Percentiles rank a stretch among this genome's conserved stretches.
These are phyloP conservation scores for Camellia sinensis DNA, from an alignment of 148 eudicot genomes.

Conservation along the genomic window DNA sequence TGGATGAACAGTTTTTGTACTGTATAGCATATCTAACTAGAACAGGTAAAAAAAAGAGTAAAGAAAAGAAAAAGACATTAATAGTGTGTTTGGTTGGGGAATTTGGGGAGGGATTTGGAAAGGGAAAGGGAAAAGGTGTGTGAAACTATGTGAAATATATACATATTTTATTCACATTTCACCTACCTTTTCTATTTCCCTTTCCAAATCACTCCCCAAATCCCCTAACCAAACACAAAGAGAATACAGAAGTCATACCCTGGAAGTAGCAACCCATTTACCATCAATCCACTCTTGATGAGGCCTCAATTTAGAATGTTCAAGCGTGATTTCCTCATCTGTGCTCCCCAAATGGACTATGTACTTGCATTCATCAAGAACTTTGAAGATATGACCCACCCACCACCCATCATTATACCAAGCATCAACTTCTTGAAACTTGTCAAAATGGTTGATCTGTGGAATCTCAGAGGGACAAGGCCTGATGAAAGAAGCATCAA, in stretches of 20 bases:
- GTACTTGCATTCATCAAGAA: constrained; percentile 35
- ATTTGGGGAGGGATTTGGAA: no score
- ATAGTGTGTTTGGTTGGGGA: no score
- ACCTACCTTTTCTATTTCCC: no score
- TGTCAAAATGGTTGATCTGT: constrained; percentile 23
- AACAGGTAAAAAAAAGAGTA: not conserved
- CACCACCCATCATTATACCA: constrained; percentile 60
- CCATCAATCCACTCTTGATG: constrained; percentile 58
- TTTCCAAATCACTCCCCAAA: no score
- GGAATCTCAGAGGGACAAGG: constrained; percentile 46
- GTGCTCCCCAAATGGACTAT: constrained; percentile 40
- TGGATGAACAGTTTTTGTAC: not conserved
- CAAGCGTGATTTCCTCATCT: constrained; percentile 39
- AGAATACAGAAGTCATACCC: constrained; percentile 27
- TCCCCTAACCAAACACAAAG: not conserved
- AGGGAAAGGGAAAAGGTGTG: no score
- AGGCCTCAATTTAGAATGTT: constrained; percentile 46
- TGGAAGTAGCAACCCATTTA: constrained; percentile 40
- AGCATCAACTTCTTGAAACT: constrained; percentile 57
- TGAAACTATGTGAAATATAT: no score
- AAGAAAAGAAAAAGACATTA: no score
- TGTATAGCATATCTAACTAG: no score
- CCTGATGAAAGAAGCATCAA: constrained; percentile 35
- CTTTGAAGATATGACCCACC: constrained; percentile 41
- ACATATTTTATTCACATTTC: no score